Evolutionary conservation across 306 rosid species (phyloP), one percentile per base, ranked within the genome.

Genomic region (Castanea crenata): DNA sequence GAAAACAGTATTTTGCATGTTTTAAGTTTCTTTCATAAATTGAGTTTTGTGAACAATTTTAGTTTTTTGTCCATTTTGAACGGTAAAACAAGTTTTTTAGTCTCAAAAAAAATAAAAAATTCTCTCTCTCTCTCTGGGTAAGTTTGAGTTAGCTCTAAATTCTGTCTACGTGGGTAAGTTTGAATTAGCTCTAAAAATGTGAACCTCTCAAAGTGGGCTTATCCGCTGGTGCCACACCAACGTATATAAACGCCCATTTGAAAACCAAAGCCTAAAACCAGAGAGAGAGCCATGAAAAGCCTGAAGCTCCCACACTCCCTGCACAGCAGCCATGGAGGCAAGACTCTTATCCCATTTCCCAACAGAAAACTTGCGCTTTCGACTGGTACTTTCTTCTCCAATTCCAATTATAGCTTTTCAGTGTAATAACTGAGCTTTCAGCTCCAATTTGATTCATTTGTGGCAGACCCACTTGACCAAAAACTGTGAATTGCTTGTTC

Each of bases 221-320:
- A 84, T 80, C 87, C 82, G 69, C 76, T 65, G 32, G 76, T 5
- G 5, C 34, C 23, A 18, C 59, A 23, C 58, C 77, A 84, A 73
- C 79, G 84, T 84, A 76, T 76, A 84, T 67, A 67, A 65, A 15
- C 82, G 59, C 57, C 38, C 27, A 11, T 83, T 83, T 69, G 62
- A 78, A 79, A 70, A n/a, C 55, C 68, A 21, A 14, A 32, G 72
- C 70, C 35, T 4, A 1, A 25, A 1, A 27, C 72, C 7, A 25
- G 4, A 23, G 2, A 55, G 49, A 14, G 32, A 27, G 65, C 83
- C 79, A 87, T 84, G 90, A 86, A 80, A 29, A 82, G 51, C 85
- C 19, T 79, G 77, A 82, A 87, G 83, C 83, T 84, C 75, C 85
- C 79, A 27, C 67, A 64, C 59, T 69, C 77, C 38, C 34, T 61